Base-by-base conservation (phyloP, 2,329 filamentous ascomycete species). In the Nothophoma quercina region DNA sequence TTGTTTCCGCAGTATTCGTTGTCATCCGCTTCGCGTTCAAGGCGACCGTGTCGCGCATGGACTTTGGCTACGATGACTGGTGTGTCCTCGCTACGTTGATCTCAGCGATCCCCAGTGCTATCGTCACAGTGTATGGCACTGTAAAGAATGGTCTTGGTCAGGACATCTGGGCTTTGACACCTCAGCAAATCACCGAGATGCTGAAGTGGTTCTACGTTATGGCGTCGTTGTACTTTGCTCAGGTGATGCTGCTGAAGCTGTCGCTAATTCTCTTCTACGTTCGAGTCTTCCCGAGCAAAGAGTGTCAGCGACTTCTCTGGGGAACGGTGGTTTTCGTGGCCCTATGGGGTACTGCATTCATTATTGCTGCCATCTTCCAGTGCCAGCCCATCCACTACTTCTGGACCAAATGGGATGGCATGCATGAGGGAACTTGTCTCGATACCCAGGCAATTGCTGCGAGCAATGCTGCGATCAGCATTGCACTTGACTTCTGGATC, bases 111-210 rank as follows among this genome's bases (percentile, higher is more conserved):
- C 65, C 70, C 5, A 67, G 61, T 29, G 65, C 69, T 15, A 54
- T 71, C 22, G 56, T 71, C 19, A 70, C 58, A 7, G 61, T 65
- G 7, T 56, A 51, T 21, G 65, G 65, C 7, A 65, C 60, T 18
- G 48, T 61, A 8, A 57, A 57, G 34, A 60, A 67, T 26, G 83
- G 82, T 1, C 68, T 84, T 6, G 81, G 82, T 1, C 75, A 67
- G 19, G 81, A 85, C 44, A 74, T 84, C 22, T 85, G 82, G 82
- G 79, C 79, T 0, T 55, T 85, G 5, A 54, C 67, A 0, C 65
- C 72, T 0, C 58, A 70, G 0, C 58, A 77, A 19, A 76, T 85
- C 29, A 80, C 76, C 13, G 62, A 66, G 2, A 81, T 85, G 40
- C 59, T 75, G 21, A 55, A 62, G 45, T 65, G 45, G 33, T 75